Evolutionary conservation across 345 rosid species (phyloP).

Genomic region (Syzygium jambos): DNA sequence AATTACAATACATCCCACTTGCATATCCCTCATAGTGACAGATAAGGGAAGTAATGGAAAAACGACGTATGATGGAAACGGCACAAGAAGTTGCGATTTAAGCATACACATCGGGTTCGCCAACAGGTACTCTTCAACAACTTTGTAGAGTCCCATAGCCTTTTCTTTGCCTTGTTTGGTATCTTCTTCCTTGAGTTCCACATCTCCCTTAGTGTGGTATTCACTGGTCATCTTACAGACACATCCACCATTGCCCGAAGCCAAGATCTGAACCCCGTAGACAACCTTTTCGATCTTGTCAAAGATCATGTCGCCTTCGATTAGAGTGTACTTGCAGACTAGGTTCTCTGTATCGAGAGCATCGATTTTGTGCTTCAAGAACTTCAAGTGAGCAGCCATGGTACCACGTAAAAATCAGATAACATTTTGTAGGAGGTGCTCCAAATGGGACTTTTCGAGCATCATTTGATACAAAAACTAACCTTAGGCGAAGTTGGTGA

Average conservation of each 20-base stretch:
- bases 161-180: constrained; percentile 6
- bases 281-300: constrained; percentile 14
- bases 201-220: constrained; percentile 8
- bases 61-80: not conserved
- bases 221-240: constrained; percentile 10
- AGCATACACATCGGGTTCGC: constrained; percentile 4
- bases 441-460: not conserved
- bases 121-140: constrained; percentile 16
- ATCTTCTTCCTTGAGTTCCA: constrained; percentile 13
- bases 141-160: constrained; percentile 5
- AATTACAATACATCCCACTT: not conserved
- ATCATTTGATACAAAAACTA: not conserved
- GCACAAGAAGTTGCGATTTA: not conserved
- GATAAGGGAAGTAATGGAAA: not conserved
- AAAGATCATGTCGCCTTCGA: constrained; percentile 12
- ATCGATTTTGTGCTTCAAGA: constrained; percentile 21
- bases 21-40: not conserved
- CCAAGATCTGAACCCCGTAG: constrained; percentile 18
- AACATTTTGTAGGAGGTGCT: not conserved
- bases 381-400: not conserved
- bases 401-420: not conserved
- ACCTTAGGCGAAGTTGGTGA: not conserved
- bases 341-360: constrained; percentile 12
- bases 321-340: constrained; percentile 12
- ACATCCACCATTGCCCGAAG: constrained; percentile 10